A percentile compares a stretch with the other conserved stretches of the same genome.
Evolutionary conservation across 768 basidiomycete genomes (phyloP).

Genomic region (Boletus rubroflammeus): DNA sequence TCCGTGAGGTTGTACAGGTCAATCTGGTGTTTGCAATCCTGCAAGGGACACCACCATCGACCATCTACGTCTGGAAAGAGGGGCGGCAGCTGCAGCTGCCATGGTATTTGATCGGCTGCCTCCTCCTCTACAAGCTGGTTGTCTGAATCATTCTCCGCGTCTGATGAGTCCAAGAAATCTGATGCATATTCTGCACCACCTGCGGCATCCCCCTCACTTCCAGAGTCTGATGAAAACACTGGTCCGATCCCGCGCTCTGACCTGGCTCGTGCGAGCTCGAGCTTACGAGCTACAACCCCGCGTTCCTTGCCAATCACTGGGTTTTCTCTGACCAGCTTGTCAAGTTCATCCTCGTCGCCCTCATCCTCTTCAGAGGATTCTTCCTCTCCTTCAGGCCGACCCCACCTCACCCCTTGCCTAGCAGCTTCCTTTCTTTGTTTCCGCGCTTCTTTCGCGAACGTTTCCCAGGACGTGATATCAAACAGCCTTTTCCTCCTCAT

Average conservation of each 20-base stretch:
- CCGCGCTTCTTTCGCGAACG: constrained; percentile 38
- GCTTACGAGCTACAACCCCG: constrained; percentile 14
- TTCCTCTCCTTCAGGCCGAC: constrained; percentile 18
- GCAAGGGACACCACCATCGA: constrained; percentile 51
- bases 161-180: constrained; percentile 56
- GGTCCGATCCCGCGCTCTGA: neutral
- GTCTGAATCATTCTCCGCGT: constrained; percentile 39
- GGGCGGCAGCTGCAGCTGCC: constrained; percentile 36
- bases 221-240: constrained; percentile 18
- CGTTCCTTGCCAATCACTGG: constrained; percentile 30
- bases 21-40: constrained; percentile 41
- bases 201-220: constrained; percentile 14
- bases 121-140: constrained; percentile 13
- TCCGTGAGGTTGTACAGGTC: constrained; percentile 43
- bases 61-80: constrained; percentile 40
- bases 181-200: constrained; percentile 42
- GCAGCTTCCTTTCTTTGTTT: constrained; percentile 33
- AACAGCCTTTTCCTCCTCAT: constrained; percentile 32
- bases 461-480: constrained; percentile 45
- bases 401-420: constrained; percentile 21
- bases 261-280: constrained; percentile 16
- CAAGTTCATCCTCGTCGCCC: neutral
- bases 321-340: constrained; percentile 17
- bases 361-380: constrained; percentile 10
- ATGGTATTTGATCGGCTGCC: constrained; percentile 35